These are phyloP conservation scores for Sclerotiophoma versabilis DNA, from an alignment of 2,329 filamentous ascomycete genomes.

Conservation along the genomic window DNA sequence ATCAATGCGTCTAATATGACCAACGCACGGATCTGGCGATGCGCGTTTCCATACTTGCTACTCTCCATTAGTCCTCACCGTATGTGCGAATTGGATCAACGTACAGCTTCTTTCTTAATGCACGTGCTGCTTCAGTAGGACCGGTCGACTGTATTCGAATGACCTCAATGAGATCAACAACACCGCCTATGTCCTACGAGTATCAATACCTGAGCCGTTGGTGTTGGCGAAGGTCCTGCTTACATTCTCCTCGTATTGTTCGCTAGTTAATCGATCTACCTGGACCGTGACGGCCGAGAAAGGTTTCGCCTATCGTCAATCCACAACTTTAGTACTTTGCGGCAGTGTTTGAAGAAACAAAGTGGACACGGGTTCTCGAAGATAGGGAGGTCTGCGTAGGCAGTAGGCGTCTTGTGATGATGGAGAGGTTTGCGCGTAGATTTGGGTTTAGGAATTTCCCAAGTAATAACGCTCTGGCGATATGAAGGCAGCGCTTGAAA, in stretches of 20 bases:
- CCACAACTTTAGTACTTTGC: slow-evolving; percentile 36
- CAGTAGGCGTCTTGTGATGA: slow-evolving; percentile 31
- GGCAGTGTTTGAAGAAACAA: slow-evolving; percentile 34
- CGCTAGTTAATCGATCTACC: slow-evolving; percentile 87
- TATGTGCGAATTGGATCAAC: slow-evolving; percentile 34
- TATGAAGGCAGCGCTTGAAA: slow-evolving; percentile 8
- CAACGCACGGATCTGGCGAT: slow-evolving; percentile 87
- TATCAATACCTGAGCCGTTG: background rate
- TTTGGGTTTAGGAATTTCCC: slow-evolving; percentile 2
- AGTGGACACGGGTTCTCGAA: slow-evolving; percentile 40
- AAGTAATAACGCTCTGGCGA: slow-evolving; percentile 3
- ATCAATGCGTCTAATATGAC: slow-evolving; percentile 91
- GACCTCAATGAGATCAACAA: slow-evolving; percentile 93
- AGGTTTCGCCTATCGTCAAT: slow-evolving; percentile 65
- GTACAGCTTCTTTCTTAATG: slow-evolving; percentile 91
- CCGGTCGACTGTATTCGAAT: slow-evolving; percentile 88
- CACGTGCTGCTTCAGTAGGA: slow-evolving; percentile 86
- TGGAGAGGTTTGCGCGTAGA: slow-evolving; percentile 28
- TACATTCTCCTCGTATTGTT: slow-evolving; percentile 82
- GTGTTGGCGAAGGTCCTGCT: background rate
- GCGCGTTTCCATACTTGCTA: slow-evolving; percentile 92
- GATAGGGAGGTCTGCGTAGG: slow-evolving; percentile 35
- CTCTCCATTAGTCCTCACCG: slow-evolving; percentile 21
- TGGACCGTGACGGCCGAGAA: slow-evolving; percentile 94
- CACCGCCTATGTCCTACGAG: slow-evolving; percentile 73